Conservation (phyloP, 2,329 filamentous ascomycete genomes). For the Xenoacremonium recifei region DNA sequence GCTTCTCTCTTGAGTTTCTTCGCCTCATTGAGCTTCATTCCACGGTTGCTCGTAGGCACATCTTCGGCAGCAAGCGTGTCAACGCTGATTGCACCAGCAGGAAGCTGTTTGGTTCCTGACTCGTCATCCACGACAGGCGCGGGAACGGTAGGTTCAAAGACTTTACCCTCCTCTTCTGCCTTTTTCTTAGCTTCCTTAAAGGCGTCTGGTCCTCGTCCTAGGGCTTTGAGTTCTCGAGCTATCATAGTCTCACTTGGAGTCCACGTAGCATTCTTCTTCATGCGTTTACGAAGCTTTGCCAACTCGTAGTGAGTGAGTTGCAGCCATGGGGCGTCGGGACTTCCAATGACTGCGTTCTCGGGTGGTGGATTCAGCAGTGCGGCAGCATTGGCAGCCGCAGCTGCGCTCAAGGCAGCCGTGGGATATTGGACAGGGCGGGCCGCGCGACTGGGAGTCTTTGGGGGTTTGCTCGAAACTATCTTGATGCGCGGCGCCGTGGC, state of each 20-base stretch:
- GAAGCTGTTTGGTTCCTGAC: conserved; percentile 51
- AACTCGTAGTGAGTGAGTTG: conserved; percentile 65
- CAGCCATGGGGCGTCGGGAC: conserved; percentile 62
- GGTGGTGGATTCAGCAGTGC: conserved; percentile 56
- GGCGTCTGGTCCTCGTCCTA: conserved; percentile 65
- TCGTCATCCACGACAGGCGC: conserved; percentile 43
- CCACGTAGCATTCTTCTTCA: conserved; percentile 92
- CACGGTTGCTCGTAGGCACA: conserved; percentile 65
- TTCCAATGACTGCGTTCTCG: conserved; percentile 57
- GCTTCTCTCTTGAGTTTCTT: conserved; percentile 72
- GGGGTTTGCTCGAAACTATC: conserved; percentile 40
- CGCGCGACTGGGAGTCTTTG: conserved; percentile 44
- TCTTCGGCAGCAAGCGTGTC: conserved; percentile 59
- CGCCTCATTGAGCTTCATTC: conserved; percentile 76
- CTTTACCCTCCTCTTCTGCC: conserved; percentile 63
- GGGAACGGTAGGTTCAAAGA: conserved; percentile 50
- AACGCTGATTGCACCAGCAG: conserved; percentile 59
- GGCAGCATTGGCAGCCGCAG: conserved; percentile 39
- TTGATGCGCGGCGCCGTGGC: conserved; percentile 47
- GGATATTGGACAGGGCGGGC: conserved; percentile 33
- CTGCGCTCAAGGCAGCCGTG: conserved; percentile 35
- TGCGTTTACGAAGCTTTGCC: conserved; percentile 71
- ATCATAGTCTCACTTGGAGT: conserved; percentile 85
- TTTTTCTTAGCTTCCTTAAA: conserved; percentile 61
- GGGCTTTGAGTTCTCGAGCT: conserved; percentile 68